These are phyloP conservation scores for Canavalia gladiata DNA, from an alignment of 306 rosid species.

Conservation along the genomic window DNA sequence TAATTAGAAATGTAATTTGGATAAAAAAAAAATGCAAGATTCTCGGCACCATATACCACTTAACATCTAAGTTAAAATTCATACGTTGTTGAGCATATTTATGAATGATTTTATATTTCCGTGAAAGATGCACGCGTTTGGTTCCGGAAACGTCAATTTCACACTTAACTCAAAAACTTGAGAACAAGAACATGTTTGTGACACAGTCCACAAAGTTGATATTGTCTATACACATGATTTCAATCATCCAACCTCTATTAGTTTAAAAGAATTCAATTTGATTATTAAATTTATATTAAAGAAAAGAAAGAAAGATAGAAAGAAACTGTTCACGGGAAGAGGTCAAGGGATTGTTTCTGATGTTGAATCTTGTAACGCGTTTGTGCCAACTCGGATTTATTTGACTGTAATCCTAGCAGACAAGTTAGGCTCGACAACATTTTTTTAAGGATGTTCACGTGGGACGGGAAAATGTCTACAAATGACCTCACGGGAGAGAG, in stretches of 20 bases:
- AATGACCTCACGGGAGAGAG: background rate
- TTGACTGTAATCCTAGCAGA: background rate
- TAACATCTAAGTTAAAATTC: no score
- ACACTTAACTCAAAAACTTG: background rate
- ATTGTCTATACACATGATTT: background rate
- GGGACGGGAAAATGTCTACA: background rate
- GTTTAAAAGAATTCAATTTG: background rate
- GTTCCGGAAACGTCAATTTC: background rate
- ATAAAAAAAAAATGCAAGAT: no score
- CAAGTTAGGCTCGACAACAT: conserved; percentile 25
- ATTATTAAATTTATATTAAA: background rate
- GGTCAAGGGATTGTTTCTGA: background rate
- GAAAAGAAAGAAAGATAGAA: no score
- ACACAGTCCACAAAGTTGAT: background rate
- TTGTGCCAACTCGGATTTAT: background rate
- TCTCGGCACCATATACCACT: no score
- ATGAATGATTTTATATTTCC: no score
- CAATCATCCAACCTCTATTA: background rate
- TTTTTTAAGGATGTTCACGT: background rate
- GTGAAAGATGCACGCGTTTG: no score
- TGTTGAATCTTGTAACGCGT: background rate
- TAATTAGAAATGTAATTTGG: no score
- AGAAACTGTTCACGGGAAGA: background rate
- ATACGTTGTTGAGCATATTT: no score
- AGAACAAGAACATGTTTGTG: background rate